Base-by-base conservation (phyloP, 73 alveolate genomes). In the Paramecium octaurelia region DNA sequence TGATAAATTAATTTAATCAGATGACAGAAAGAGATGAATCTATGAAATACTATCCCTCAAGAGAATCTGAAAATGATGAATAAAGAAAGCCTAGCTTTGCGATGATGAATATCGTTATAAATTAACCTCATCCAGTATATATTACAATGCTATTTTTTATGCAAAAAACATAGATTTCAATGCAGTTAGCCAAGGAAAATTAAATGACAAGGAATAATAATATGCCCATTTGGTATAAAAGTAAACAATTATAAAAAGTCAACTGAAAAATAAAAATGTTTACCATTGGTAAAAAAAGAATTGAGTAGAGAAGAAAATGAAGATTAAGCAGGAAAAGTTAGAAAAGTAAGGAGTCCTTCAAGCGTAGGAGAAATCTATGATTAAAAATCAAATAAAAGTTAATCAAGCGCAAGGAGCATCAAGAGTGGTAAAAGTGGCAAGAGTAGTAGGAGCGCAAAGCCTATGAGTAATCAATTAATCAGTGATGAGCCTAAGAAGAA, bases 41-140 rank as follows among this genome's bases (percentile, higher is more conserved):
- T 34, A 34, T 31, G 42, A 64, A 34, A 64, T 64, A 64, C 27
- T 31, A 64, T 34, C 84, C 18, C 21, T 54, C 84, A 27, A 64
- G 84, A 34, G 84, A 64, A 64, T 64, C 84, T 12, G 84, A 64
- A 64, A 64, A 64, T 64, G 84, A 64, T 27, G 84, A 64, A 24
- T 27, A 31, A 10, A 27, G 16, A 64, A 64, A 31, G 42, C 84
- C 84, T 64, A 64, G 84, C 31, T 16, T 27, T 31, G 46, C 46
- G 3, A 64, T 64, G 84, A 31, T 31, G 46, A 64, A 12, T 24
- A 64, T 64, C 12, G 24, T 34, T 12, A 11, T 31, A 10, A 64
- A 64, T 64, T 34, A 27, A 27, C 84, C 84, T 1, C 84, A 64
- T 64, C 84, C 84, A 64, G 84, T 64, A 64, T 64, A 21, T 64